phyloP scores from a whole-genome alignment of 1,139 yeast genomes.

The Nadsonia commutata region DNA sequence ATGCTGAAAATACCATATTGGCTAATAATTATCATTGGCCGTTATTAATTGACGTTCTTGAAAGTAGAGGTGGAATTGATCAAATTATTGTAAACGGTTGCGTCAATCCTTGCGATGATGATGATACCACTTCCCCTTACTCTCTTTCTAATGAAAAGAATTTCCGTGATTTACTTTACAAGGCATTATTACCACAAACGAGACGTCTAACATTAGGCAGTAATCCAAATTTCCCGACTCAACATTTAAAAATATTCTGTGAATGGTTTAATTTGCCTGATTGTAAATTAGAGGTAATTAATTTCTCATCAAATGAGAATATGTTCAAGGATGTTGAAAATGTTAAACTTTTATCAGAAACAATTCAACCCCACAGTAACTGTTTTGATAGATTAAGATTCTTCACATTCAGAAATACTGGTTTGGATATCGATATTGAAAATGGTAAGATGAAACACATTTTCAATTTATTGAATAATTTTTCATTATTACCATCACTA shows the following conservation, averaged over 20 bases:
- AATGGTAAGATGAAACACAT: slow-evolving; percentile 40
- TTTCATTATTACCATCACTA: slow-evolving; percentile 34
- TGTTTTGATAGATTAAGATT: slow-evolving; percentile 10
- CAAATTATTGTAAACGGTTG: slow-evolving; percentile 77
- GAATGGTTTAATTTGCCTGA: slow-evolving; percentile 45
- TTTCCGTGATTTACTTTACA: slow-evolving; percentile 31
- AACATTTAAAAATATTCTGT: slow-evolving; percentile 41
- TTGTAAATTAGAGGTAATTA: slow-evolving; percentile 52
- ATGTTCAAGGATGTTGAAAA: slow-evolving; percentile 51
- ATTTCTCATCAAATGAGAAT: slow-evolving; percentile 69
- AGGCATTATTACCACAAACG: slow-evolving; percentile 40
- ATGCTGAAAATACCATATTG: slow-evolving; percentile 8
- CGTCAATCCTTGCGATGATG: slow-evolving; percentile 35
- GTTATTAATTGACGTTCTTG: slow-evolving; percentile 44
- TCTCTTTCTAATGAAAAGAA: neutral
- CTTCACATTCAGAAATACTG: slow-evolving; percentile 1
- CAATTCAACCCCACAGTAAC: slow-evolving; percentile 41
- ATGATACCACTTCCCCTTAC: slow-evolving; percentile 7
- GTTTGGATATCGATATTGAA: slow-evolving; percentile 32
- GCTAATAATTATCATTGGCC: slow-evolving; percentile 38
- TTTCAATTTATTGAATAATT: slow-evolving; percentile 29
- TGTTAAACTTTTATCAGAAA: slow-evolving; percentile 67
- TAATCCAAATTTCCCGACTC: slow-evolving; percentile 37
- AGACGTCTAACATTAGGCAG: slow-evolving; percentile 67
- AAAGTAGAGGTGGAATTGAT: slow-evolving; percentile 55